Evolutionary conservation across 257 asterid species (phyloP).

Genomic region (Solanum etuberosum): DNA sequence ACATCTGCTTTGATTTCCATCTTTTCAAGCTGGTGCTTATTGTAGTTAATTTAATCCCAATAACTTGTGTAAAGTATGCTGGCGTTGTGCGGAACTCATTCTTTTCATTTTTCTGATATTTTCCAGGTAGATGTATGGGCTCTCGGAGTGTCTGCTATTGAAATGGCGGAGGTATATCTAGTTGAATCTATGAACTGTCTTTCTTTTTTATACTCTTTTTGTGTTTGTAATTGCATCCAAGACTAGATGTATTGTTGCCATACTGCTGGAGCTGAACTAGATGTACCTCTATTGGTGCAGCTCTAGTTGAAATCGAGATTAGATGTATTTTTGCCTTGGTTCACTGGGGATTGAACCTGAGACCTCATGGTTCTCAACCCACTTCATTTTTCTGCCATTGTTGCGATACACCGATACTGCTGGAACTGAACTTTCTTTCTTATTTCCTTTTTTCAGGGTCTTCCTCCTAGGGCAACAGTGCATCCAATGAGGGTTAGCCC

Average conservation of each 20-base stretch:
- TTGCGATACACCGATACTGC: background rate
- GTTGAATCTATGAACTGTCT: background rate
- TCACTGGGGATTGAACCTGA: background rate
- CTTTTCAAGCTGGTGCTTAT: background rate
- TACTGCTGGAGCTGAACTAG: background rate
- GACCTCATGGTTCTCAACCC: background rate
- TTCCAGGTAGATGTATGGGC: slow-evolving; percentile 99
- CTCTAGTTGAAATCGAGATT: background rate
- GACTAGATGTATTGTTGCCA: background rate
- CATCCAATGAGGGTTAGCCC: slow-evolving; percentile 96
- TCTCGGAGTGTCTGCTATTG: slow-evolving; percentile 98
- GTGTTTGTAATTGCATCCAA: background rate
- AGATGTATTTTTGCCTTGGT: background rate
- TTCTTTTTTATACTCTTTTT: background rate
- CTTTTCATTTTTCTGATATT: background rate
- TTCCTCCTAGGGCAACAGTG: slow-evolving; percentile 97
- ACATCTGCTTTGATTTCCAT: background rate
- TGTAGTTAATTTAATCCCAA: background rate
- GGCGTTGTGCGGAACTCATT: background rate
- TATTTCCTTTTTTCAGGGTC: slow-evolving; percentile 48
- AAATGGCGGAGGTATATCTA: slow-evolving; percentile 93
- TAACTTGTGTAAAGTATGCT: background rate
- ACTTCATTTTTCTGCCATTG: background rate
- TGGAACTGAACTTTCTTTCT: slow-evolving; percentile 3
- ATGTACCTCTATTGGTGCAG: background rate